phyloP scores from a whole-genome alignment of 805 yeast species.

The Candida chilensis region DNA sequence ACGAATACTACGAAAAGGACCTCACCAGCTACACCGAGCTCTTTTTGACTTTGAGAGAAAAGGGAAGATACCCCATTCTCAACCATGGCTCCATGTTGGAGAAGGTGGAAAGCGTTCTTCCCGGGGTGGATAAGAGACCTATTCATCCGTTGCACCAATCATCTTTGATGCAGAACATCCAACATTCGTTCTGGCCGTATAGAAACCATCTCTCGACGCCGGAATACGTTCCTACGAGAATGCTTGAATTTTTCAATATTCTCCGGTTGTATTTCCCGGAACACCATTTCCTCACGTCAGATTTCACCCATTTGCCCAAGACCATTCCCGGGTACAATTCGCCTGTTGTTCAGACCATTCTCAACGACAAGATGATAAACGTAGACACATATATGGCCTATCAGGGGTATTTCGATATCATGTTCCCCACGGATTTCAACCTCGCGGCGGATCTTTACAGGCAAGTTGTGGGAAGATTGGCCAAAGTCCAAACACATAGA shows the following conservation, averaged over 20 bases:
- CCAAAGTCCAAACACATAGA: constrained; percentile 45
- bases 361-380: constrained; percentile 58
- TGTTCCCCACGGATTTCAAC: constrained; percentile 76
- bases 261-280: constrained; percentile 61
- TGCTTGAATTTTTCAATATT: constrained; percentile 54
- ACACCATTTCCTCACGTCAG: constrained; percentile 67
- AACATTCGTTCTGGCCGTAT: constrained; percentile 52
- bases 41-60: constrained; percentile 47
- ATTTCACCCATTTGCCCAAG: constrained; percentile 48
- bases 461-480: constrained; percentile 52
- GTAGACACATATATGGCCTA: constrained; percentile 71
- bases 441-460: constrained; percentile 53
- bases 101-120: constrained; percentile 16
- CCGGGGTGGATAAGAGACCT: constrained; percentile 14
- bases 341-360: constrained; percentile 76
- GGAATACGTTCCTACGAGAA: constrained; percentile 76
- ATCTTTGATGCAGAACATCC: constrained; percentile 23
- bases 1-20: constrained; percentile 59
- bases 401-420: constrained; percentile 80
- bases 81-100: constrained; percentile 11
- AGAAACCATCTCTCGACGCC: constrained; percentile 60
- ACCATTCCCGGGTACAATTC: constrained; percentile 50
- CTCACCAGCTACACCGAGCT: constrained; percentile 46
- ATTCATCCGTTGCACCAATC: constrained; percentile 58
- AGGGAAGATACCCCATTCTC: constrained; percentile 28